These are phyloP conservation scores for Ophiocordyceps polyrhachis-furcata DNA, from an alignment of 2,329 filamentous ascomycete genomes.

Conservation along the genomic window DNA sequence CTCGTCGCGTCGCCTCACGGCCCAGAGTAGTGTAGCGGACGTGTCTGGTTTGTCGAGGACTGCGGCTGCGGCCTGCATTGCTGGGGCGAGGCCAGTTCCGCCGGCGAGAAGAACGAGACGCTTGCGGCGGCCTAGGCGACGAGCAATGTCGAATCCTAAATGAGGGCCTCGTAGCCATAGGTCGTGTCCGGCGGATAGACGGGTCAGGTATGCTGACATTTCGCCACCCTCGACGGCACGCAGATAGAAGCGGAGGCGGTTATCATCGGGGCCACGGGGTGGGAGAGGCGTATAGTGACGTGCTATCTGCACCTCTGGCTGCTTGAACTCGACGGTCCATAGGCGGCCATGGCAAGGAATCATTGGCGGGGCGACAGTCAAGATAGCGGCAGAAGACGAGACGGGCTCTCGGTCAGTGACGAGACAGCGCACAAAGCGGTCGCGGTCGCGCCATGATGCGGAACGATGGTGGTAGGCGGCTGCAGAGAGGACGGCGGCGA, in stretches of 20 bases:
- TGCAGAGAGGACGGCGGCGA: slow-evolving; percentile 6
- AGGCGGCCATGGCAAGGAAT: slow-evolving; percentile 32
- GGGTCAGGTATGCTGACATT: slow-evolving; percentile 64
- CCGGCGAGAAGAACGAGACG: slow-evolving; percentile 72
- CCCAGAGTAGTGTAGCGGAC: slow-evolving; percentile 58
- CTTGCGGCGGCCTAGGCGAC: slow-evolving; percentile 11
- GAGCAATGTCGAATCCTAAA: slow-evolving; percentile 38
- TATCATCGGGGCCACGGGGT: slow-evolving; percentile 16
- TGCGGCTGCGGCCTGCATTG: slow-evolving; percentile 57
- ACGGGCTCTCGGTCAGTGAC: slow-evolving; percentile 42
- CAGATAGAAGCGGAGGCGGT: slow-evolving; percentile 48
- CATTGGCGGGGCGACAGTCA: slow-evolving; percentile 36
- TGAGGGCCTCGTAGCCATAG: slow-evolving; percentile 68
- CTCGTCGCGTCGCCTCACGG: slow-evolving; percentile 41
- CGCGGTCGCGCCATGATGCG: slow-evolving; percentile 29
- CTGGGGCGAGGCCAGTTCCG: slow-evolving; percentile 82
- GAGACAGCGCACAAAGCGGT: slow-evolving; percentile 46
- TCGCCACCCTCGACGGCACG: slow-evolving; percentile 65
- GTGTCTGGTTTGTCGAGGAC: slow-evolving; percentile 24
- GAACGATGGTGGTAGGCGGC: neutral
- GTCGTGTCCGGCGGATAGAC: slow-evolving; percentile 38
- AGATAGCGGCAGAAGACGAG: slow-evolving; percentile 48
- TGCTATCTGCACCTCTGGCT: slow-evolving; percentile 84
- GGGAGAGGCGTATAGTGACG: slow-evolving; percentile 83
- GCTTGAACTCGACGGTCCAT: slow-evolving; percentile 85